Base-by-base conservation (phyloP, 257 asterid species). In the Capsicum baccatum region DNA sequence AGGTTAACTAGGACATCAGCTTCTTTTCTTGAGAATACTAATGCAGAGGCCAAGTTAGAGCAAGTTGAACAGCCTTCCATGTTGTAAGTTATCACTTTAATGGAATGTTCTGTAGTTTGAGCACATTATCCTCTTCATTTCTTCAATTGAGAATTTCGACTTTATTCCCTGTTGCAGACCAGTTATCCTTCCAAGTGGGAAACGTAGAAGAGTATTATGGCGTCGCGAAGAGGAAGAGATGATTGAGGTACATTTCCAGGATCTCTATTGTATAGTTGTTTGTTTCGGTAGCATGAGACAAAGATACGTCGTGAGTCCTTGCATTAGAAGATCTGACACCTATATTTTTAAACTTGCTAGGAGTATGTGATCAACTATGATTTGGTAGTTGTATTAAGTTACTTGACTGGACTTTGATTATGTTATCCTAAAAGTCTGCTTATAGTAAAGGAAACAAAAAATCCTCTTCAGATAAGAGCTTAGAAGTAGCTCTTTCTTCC, bases 171-270 rank as follows among this genome's bases (percentile, higher is more conserved):
- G 82, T 82, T 87, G 92, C 95, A 92, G 96, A 62, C 82, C 79
- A 33, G 67, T 59, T 33, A 14, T 76, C 26, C 21, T 84, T 84
- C 83, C 87, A 76, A 79, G 79, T 58, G 83, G 60, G 68, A 91
- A 90, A 79, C 94, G 95, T 17, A 91, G 67, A 80, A 91, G 86
- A 83, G 63, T 91, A 64, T 17, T 68, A 6, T 94, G 98, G 97
- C 88, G 70, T 15, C 91, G 85, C 63, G 91, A 90, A 16, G 98
- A 94, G 89, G 97, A 86, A 87, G 93, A 90, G 83, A 86, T 83
- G 86, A 92, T 94, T 57, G 87, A 83, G 97, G 97, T 92, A 90
- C 82, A 73, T 79, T 21, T 82, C 81, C 81, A 83, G 83, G 33
- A 48, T 80, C 74, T 82, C 56, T 35, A 21, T 4, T 81, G 63